These are phyloP conservation scores for Suhomyces sp. DNA, from an alignment of 805 yeast genomes.

Conservation along the genomic window DNA sequence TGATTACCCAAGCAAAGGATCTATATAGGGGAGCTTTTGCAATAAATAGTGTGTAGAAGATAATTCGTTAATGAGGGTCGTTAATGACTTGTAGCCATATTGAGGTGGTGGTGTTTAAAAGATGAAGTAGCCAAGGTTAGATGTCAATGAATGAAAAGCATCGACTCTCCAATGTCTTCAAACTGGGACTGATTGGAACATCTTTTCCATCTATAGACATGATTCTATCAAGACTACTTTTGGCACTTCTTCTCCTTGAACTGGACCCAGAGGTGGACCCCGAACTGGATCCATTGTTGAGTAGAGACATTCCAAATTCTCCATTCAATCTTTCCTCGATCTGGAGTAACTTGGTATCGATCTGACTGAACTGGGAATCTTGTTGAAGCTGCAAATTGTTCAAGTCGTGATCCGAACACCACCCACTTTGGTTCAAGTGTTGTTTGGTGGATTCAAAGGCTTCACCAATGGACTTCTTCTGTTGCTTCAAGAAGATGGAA, in stretches of 20 bases:
- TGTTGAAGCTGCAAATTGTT: conserved; percentile 39
- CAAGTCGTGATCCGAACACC: conserved; percentile 44
- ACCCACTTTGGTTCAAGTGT: conserved; percentile 36
- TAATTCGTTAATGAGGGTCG: too few species aligned
- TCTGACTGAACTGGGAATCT: conserved; percentile 36
- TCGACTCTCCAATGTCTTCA: conserved; percentile 34
- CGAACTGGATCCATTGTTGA: conserved; percentile 8
- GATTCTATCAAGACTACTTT: conserved; percentile 1
- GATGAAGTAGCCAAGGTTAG: too few species aligned
- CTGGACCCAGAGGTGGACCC: conserved; percentile 9
- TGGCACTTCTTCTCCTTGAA: background rate
- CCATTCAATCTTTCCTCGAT: conserved; percentile 37
- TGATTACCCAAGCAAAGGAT: too few species aligned
- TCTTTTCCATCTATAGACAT: conserved; percentile 9
- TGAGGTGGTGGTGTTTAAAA: too few species aligned
- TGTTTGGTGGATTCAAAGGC: conserved; percentile 35
- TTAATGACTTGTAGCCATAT: too few species aligned
- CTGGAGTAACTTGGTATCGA: conserved; percentile 37
- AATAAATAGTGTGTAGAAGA: too few species aligned
- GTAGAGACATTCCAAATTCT: conserved; percentile 27
- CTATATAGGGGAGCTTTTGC: too few species aligned
- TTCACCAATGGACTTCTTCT: conserved; percentile 31
- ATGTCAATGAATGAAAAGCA: conserved; percentile 25
- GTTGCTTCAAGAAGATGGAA: conserved; percentile 31
- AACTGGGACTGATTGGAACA: conserved; percentile 27